Conservation (phyloP, 495 filamentous ascomycete species). For the Glonium stellatum region DNA sequence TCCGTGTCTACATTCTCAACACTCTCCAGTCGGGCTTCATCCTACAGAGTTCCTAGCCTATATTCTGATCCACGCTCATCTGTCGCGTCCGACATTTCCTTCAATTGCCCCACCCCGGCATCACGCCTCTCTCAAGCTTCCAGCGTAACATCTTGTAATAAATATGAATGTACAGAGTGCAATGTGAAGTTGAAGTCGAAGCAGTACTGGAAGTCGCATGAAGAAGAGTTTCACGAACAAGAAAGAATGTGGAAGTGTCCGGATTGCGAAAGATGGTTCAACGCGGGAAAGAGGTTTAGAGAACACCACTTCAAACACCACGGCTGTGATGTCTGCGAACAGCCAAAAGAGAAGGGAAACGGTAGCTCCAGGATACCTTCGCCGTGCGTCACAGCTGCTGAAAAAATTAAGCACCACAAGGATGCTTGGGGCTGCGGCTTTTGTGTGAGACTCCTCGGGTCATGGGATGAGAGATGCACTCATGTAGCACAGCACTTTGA, state of each 20-base stretch:
- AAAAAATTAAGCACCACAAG: conserved; percentile 26
- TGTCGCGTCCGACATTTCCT: conserved; percentile 23
- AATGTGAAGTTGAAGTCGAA: conserved; percentile 28
- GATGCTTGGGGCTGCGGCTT: conserved; percentile 32
- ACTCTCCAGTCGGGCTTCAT: conserved; percentile 20
- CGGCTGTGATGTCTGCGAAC: conserved; percentile 26
- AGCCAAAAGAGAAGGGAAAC: conserved; percentile 22
- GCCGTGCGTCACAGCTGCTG: conserved; percentile 26
- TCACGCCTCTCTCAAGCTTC: conserved; percentile 26
- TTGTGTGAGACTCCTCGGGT: conserved; percentile 18
- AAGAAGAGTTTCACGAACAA: conserved; percentile 30
- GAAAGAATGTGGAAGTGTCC: conserved; percentile 27
- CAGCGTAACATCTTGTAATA: conserved; percentile 20
- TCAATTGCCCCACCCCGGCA: conserved; percentile 19
- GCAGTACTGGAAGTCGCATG: conserved; percentile 32
- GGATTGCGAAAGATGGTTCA: conserved; percentile 29
- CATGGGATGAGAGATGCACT: conserved; percentile 30
- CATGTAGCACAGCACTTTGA: conserved; percentile 30
- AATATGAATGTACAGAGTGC: conserved; percentile 29
- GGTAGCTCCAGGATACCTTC: conserved; percentile 25
- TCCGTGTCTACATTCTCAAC: conserved; percentile 26
- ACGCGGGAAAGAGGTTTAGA: conserved; percentile 26
- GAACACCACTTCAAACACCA: conserved; percentile 29
- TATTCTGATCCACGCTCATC: conserved; percentile 24
- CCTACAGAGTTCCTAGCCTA: conserved; percentile 27